Base-by-base conservation (phyloP, 2,329 filamentous ascomycete species). In the Rhynchosporium graminicola region DNA sequence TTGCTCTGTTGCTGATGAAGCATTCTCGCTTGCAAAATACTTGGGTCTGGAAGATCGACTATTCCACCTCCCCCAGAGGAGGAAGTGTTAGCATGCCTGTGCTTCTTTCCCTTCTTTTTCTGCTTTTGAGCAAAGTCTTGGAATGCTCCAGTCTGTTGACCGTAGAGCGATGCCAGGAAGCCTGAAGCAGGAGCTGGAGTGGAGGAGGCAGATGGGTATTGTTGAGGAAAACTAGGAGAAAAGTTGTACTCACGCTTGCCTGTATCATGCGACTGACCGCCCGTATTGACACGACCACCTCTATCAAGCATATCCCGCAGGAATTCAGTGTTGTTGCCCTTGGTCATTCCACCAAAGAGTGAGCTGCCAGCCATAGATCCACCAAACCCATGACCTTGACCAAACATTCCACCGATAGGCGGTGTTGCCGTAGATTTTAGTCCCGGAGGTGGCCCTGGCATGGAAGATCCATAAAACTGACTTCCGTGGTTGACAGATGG, bases 81-180 rank as follows among this genome's bases (percentile, higher is more conserved):
- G 91, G 93, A 97, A 94, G 94, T 97, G 92, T 97, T 97, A 95
- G 92, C 94, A 89, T 97, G 93, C 88, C 93, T 96, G 86, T 97
- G 94, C 92, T 97, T 97, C 88, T 97, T 97, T 84, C 92, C 92
- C 92, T 97, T 97, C 87, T 97, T 97, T 89, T 96, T 97, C 87
- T 96, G 92, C 88, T 97, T 96, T 82, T 91, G 89, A 82, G 90
- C 90, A 82, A 89, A 88, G 78, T 96, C 92, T 87, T 93, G 90
- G 82, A 91, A 92, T 80, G 87, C 86, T 83, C 90, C 91, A 83
- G 89, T 82, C 82, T 90, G 89, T 77, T 87, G 83, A 81, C 90
- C 91, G 83, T 96, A 96, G 83, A 95, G 91, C 85, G 91, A 90
- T 85, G 86, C 89, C 82, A 94, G 83, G 84, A 93, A 89, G 83